Base-by-base conservation (phyloP, 2,329 filamentous ascomycete genomes). In the Trichophyton verrucosum region DNA sequence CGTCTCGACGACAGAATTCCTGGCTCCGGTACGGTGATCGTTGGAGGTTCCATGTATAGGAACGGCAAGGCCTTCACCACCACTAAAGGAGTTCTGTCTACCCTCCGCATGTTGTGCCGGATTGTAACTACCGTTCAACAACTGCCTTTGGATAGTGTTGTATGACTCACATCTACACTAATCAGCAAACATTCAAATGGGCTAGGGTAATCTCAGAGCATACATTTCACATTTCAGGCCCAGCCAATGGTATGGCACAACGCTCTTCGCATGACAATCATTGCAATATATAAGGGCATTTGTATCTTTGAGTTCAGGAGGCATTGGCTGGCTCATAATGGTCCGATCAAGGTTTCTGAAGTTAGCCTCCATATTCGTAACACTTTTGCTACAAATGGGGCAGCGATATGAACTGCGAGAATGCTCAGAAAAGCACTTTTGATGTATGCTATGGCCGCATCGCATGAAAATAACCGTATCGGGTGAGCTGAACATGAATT, bases 321-420 rank as follows among this genome's bases (percentile, higher is more conserved):
- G 94, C 91, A 99, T 97, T 1, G 94, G 94, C 71, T 99, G 94
- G 51, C 82, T 81, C 65, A 88, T 82, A 63, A 99, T 96, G 57
- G 90, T 86, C 59, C 91, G 83, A 68, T 96, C 92, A 38, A 97
- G 76, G 66, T 94, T 94, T 57, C 90, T 86, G 77, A 97, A 99
- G 67, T 95, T 88, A 42, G 89, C 83, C 70, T 96, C 92, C 92
- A 99, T 99, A 70, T 97, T 97, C 66, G 90, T 84, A n/a, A 95
- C 87, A 65, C 89, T 96, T 74, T 94, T 95, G 76, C 87, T 95
- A 80, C 94, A 99, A 57, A 96, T 91, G 0, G 92, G 94, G 69
- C 94, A 99, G 70, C 92, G 95, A 77, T 97, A 99, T 4, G 91
- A 95, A 2, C 85, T 86, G 68, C 86, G 86, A 79, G 95, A 91